Evolutionary conservation across 192 early-diverging fungal genomes (phyloP), one percentile per base, ranked within the genome.

Genomic region (Mortierella alpina): DNA sequence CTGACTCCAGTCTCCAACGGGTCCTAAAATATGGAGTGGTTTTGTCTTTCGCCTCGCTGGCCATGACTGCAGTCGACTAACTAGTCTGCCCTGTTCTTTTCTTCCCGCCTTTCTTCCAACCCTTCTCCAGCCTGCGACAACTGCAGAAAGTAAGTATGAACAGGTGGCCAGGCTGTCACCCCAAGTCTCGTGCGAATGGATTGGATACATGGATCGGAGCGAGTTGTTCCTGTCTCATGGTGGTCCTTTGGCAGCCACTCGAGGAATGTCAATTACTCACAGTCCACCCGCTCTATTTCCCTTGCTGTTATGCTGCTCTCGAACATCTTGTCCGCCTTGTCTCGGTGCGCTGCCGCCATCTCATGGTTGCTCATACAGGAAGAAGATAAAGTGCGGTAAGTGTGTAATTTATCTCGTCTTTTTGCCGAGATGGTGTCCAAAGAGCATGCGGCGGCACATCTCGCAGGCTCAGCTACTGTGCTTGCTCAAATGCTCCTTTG

Each of bases 311-410:
- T 58, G 55, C 58, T 56, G n/a, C 42, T 6, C 51, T 31, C 48
- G 42, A 48, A 62, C 55, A 17, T 44, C 9, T 31, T 5, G 7
- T n/a, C 23, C 63, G 4, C 17, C 46, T 55, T 8, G 46, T 22
- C 45, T 44, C 40, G 41, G 31, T 31, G 31, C 31, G 31, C 31
- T 31, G 31, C 31, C 31, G 31, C 31, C 31, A 3, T 31, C 31
- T 31, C 31, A 31, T 31, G 31, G 31, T 31, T 31, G 31, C 31
- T 31, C 31, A 31, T 31, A 51, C 45, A 79, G 75, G 59, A 79
- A 79, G 72, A 79, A 79, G 59, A 79, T 79, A 47, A 79, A 79
- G 58, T 79, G 75, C 59, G 75, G 75, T 79, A 79, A 66, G 75
- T 64, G 49, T 6, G 11, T 14, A 14, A 5, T 61, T 14, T 31